Base-by-base conservation (phyloP, 1,284 basidiomycete species). In the Anthracocystis setariae region DNA sequence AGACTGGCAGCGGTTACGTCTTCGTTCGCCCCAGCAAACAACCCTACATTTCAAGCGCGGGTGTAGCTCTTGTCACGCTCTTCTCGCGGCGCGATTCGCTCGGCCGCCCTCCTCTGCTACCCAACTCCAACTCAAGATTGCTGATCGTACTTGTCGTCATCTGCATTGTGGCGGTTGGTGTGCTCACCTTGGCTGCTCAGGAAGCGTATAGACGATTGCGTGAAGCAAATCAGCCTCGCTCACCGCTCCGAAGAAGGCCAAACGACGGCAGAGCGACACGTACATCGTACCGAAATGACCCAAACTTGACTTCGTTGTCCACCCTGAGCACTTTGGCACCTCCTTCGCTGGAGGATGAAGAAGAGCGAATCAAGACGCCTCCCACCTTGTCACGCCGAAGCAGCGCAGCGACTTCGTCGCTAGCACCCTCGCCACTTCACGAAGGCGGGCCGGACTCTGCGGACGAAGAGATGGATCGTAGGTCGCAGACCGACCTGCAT, bases 121-220 rank as follows among this genome's bases (percentile, higher is more conserved):
- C 70, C 35, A 73, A 68, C 50, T 73, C 70, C 8, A 68, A 56
- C 33, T 64, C 64, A n/a, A 58, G 70, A 25, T 39, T 73, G 24
- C 46, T 68, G 12, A 73, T 73, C 29, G 57, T 46, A 2, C 70
- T 73, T 42, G 53, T 73, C 20, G 35, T 73, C 45, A 37, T 73
- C 46, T 73, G 70, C 57, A 68, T 73, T 35, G 20, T 73, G 17
- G 60, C 60, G 7, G 54, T 73, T 8, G 70, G 65, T 25, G 37
- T 73, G 9, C 32, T 73, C 13, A 73, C 73, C 1, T 29, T 72
- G 8, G 52, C 53, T 4, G 54, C 56, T 8, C 63, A 72, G 46
- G 59, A 72, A 43, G 42, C 59, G 44, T 72, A 56, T 43, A 46
- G 46, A 21, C 42, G 68, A 7, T 20, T 61, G 23, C 40, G 33